phyloP scores from a whole-genome alignment of 495 filamentous ascomycete genomes.

The Podospora pseudopauciseta region DNA sequence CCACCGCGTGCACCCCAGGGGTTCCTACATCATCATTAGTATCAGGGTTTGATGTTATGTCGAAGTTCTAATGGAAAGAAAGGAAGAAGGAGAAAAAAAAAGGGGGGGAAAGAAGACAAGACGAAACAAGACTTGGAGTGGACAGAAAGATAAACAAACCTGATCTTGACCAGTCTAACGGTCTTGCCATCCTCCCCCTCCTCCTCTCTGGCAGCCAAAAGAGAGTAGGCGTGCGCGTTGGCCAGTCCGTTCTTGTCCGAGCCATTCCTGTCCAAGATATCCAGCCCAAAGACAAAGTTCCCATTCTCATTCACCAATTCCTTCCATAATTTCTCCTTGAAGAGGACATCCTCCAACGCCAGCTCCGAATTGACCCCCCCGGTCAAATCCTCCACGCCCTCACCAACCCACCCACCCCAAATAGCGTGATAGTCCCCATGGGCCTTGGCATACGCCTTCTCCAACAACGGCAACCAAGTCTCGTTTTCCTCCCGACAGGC shows the following conservation, averaged over 20 bases:
- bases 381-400: constrained; percentile 90
- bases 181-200: constrained; percentile 49
- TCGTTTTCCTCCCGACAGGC: constrained; percentile 82
- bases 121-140: no score
- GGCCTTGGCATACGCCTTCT: constrained; percentile 95
- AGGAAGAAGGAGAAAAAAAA: no score
- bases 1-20: constrained; percentile 66
- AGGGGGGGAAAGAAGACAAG: no score
- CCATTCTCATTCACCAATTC: constrained; percentile 81
- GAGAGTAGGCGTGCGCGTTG: constrained; percentile 85
- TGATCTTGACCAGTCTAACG: constrained; percentile 62
- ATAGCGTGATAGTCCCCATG: constrained; percentile 84
- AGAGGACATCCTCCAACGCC: constrained; percentile 74
- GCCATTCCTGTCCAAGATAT: constrained; percentile 53
- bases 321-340: constrained; percentile 84
- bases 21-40: constrained; percentile 43
- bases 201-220: constrained; percentile 76
- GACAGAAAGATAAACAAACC: constrained; percentile 23
- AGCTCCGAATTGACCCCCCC: constrained; percentile 84
- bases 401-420: constrained; percentile 79
- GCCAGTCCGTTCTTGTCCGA: constrained; percentile 58
- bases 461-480: constrained; percentile 89
- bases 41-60: not conserved
- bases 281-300: constrained; percentile 78
- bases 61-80: no score